Conservation (phyloP, 345 rosid genomes). For the Ceriops zippeliana region DNA sequence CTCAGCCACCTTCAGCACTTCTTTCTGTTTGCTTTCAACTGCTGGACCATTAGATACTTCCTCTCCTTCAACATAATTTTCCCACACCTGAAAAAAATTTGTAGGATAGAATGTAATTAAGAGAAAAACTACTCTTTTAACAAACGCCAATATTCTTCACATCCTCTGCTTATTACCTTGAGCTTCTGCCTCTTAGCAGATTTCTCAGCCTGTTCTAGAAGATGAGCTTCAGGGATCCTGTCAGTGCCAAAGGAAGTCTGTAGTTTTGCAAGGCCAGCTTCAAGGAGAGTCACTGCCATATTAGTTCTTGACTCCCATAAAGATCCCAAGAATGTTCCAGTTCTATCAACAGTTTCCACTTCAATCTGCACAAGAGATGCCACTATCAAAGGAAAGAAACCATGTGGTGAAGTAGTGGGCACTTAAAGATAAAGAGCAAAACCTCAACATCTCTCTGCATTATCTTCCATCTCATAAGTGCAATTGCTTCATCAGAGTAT, state of each 20-base stretch:
- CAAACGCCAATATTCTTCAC: neutral
- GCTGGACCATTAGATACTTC: slow-evolving; percentile 63
- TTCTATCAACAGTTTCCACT: slow-evolving; percentile 92
- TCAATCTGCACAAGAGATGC: slow-evolving; percentile 51
- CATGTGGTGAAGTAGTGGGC: neutral
- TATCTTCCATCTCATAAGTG: slow-evolving; percentile 85
- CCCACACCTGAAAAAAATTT: slow-evolving; percentile 69
- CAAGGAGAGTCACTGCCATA: slow-evolving; percentile 65
- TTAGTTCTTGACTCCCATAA: slow-evolving; percentile 87
- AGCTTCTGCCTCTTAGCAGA: slow-evolving; percentile 83
- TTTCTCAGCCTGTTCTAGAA: slow-evolving; percentile 83
- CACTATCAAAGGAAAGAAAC: slow-evolving; percentile 6
- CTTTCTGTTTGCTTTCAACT: slow-evolving; percentile 82
- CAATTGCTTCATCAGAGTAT: slow-evolving; percentile 89
- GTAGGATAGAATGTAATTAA: neutral
- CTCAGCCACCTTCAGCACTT: slow-evolving; percentile 64
- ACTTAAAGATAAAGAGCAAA: slow-evolving; percentile 6
- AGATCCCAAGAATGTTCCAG: slow-evolving; percentile 95
- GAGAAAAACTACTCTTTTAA: neutral
- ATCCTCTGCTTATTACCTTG: slow-evolving; percentile 45
- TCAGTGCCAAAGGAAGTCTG: slow-evolving; percentile 85
- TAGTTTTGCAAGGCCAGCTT: slow-evolving; percentile 89
- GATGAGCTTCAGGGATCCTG: slow-evolving; percentile 71
- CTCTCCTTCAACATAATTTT: slow-evolving; percentile 96
- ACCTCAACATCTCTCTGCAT: slow-evolving; percentile 99